phyloP scores from a whole-genome alignment of 371 early-diverging fungal genomes.

The Cokeromyces recurvatus region DNA sequence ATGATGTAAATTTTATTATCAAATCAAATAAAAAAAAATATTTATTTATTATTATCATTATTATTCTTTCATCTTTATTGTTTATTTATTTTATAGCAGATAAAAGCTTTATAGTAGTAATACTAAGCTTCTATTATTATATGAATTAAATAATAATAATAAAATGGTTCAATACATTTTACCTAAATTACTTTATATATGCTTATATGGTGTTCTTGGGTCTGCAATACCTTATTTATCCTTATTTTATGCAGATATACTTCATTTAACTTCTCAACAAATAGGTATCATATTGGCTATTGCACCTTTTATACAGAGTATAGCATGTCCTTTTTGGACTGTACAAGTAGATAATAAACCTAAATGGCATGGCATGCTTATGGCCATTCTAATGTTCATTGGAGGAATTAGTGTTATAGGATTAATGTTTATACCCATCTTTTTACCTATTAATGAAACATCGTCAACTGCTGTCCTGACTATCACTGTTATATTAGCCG shows the following conservation, averaged over 20 bases:
- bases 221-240: slow-evolving; percentile 38
- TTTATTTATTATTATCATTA: too few species aligned
- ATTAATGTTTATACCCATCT: slow-evolving; percentile 25
- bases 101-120: too few species aligned
- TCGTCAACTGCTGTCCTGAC: slow-evolving; percentile 4
- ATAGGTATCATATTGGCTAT: slow-evolving; percentile 39
- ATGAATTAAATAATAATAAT: too few species aligned
- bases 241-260: slow-evolving; percentile 29
- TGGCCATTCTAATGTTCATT: slow-evolving; percentile 26
- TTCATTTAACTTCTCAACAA: slow-evolving; percentile 30
- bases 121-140: too few species aligned
- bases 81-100: too few species aligned
- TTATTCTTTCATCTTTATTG: slow-evolving; percentile 2
- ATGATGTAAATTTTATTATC: too few species aligned
- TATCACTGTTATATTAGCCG: slow-evolving; percentile 18
- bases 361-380: slow-evolving; percentile 28
- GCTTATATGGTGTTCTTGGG: slow-evolving; percentile 29
- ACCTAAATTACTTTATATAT: slow-evolving; percentile 35
- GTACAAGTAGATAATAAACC: slow-evolving; percentile 33
- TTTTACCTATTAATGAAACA: slow-evolving; percentile 1
- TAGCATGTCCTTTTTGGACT: slow-evolving; percentile 42
- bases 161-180: slow-evolving; percentile 11
- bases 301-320: slow-evolving; percentile 35
- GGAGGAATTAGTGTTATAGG: slow-evolving; percentile 28
- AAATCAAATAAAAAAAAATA: too few species aligned